phyloP scores from a whole-genome alignment of 129 eudicot species.

The Lactuca saligna region DNA sequence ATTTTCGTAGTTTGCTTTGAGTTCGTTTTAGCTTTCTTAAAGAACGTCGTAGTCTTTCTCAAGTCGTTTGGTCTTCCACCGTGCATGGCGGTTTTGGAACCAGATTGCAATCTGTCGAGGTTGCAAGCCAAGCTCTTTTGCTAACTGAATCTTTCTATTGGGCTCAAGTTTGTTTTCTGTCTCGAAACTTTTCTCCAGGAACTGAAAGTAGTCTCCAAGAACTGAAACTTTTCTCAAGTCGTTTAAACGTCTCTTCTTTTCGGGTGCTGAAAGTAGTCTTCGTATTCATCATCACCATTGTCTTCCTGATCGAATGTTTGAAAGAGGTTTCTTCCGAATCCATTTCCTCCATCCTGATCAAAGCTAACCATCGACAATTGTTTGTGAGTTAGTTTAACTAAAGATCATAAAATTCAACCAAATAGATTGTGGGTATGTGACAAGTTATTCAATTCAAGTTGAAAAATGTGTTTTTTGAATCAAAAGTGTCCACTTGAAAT shows the following conservation, averaged over 20 bases:
- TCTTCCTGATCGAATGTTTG: constrained; percentile 58
- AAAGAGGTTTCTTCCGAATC: constrained; percentile 39
- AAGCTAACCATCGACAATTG: constrained; percentile 51
- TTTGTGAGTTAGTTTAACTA: neutral
- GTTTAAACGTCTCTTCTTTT: constrained; percentile 82
- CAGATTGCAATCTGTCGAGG: constrained; percentile 94
- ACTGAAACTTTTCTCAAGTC: too few species aligned
- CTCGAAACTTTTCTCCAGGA: constrained; percentile 79
- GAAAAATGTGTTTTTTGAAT: neutral
- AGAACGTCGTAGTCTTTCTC: constrained; percentile 80
- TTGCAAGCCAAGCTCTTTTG: constrained; percentile 94
- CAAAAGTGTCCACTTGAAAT: constrained; percentile 3
- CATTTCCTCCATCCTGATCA: constrained; percentile 42
- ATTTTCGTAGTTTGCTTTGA: constrained; percentile 67
- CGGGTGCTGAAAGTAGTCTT: constrained; percentile 84
- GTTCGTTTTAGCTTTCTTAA: constrained; percentile 61
- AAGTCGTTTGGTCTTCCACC: constrained; percentile 80
- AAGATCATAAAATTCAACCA: constrained; percentile 33
- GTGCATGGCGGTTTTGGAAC: constrained; percentile 91
- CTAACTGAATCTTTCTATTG: constrained; percentile 80
- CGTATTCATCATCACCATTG: constrained; percentile 70
- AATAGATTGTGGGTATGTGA: constrained; percentile 3
- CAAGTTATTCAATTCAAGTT: neutral
- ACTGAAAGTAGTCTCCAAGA: too few species aligned
- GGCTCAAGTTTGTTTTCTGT: constrained; percentile 88